Evolutionary conservation across 345 rosid genomes (phyloP), one percentile per base, ranked within the genome.

Genomic region (Syzygium grande): DNA sequence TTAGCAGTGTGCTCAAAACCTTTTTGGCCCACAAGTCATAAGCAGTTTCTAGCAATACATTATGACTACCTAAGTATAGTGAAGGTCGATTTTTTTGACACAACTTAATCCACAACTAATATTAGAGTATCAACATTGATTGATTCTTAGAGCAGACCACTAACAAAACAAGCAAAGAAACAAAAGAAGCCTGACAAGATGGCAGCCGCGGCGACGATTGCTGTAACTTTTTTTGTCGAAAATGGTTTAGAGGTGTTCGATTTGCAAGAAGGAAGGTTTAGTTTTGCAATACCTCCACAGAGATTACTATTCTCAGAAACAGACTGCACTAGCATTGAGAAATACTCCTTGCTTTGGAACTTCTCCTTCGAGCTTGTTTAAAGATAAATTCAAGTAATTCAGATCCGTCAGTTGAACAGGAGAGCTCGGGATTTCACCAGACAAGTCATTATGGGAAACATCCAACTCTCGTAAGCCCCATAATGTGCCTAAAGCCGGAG

Each of bases 341-440:
- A 93, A 93, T 6, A 86, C 78, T 14, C 96, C 95, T 84, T 59
- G 43, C 34, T 6, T 8, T 3, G 93, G 94, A n/a, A 92, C 80
- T 85, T 88, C 91, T 13, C 95, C 95, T 41, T 92, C 92, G 6
- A 94, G 88, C 53, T 89, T 53, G 43, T 94, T 94, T 61, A 55
- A 89, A 59, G 96, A 93, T 19, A 92, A 84, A 85, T 93, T 88
- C 83, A 78, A 78, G 49, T 78, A 89, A 23, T 19, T 21, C 21
- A 87, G 9, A 25, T 41, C 1, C 46, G 16, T 4, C 90, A 87
- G 41, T 2, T 34, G 52, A 90, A 38, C 41, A 0, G 92, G 21
- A 46, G 52, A 87, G 56, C 58, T 22, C 0, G 93, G 93, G 38
- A 92, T 88, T 34, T 65, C 34, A 2, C 91, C 90, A 0, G 90